These are phyloP conservation scores for Entomortierella chlamydospora DNA, from an alignment of 192 early-diverging fungal species.

Conservation along the genomic window DNA sequence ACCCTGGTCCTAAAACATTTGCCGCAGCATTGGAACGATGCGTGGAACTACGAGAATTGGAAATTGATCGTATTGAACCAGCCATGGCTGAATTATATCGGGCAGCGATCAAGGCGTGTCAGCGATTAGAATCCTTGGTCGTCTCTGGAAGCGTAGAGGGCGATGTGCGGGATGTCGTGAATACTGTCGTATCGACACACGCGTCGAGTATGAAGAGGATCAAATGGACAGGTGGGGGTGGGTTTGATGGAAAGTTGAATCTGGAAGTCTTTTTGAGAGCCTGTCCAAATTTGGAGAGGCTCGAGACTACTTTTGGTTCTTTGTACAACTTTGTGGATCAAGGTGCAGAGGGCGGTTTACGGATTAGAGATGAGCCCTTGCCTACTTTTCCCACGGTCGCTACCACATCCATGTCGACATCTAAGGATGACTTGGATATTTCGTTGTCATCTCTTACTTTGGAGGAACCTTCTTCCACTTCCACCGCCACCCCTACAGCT, in stretches of 20 bases:
- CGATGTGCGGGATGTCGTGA: neutral
- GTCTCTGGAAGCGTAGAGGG: neutral
- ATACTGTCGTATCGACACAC: neutral
- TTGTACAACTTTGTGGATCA: neutral
- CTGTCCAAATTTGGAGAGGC: constrained; percentile 4
- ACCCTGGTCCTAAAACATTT: neutral
- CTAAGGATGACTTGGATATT: no score
- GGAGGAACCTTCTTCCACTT: neutral
- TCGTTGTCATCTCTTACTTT: neutral
- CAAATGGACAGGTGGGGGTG: constrained; percentile 6
- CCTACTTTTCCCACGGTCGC: neutral
- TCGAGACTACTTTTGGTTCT: neutral
- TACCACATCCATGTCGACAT: neutral
- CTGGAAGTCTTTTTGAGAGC: constrained; percentile 1
- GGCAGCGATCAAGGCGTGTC: neutral
- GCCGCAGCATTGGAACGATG: neutral
- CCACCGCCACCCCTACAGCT: no score
- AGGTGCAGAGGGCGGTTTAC: neutral
- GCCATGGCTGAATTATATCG: neutral
- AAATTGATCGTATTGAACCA: neutral
- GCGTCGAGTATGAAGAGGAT: constrained; percentile 1
- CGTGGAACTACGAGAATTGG: constrained; percentile 1
- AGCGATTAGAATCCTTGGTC: neutral
- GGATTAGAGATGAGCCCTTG: neutral
- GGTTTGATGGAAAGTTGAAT: neutral